phyloP scores from a whole-genome alignment of 129 eudicot genomes.

The carrot (Daucus carota) region DH1_v3.0 NC_030386.2:25012501-25013000 shows the following conservation, averaged over 20 bases:
- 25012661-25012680: not conserved
- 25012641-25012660: not conserved
- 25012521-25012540: not conserved
- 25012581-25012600: not conserved
- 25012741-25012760: not conserved
- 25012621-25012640: not conserved
- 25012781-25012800: not conserved
- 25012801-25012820: not conserved
- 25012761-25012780: no score
- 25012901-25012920: not conserved
- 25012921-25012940: not conserved
- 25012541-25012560: not conserved
- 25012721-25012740: not conserved
- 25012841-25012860: not conserved
- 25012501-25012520: not conserved
- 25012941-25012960: no score
- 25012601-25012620: not conserved
- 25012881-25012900: not conserved
- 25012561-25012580: not conserved
- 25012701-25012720: not conserved
- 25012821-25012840: not conserved
- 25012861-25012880: not conserved
- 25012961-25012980: no score
- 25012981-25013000: no score
- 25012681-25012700: not conserved